Evolutionary conservation across 225 moss, liverwort and hornwort genomes (phyloP).

Genomic region (Thuidium tamariscinum): DNA sequence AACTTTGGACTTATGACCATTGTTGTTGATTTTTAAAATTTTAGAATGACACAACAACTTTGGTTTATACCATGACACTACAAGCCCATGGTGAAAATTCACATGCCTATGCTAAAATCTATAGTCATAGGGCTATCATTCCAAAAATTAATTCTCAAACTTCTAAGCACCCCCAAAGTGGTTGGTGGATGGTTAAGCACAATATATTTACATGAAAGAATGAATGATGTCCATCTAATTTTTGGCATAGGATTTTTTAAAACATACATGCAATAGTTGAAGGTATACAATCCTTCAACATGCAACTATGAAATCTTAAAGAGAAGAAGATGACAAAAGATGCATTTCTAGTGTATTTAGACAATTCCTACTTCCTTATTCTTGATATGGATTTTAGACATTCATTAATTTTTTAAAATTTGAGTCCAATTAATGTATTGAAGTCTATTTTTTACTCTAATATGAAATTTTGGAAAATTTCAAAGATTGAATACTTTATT

Average conservation of each 20-base stretch:
- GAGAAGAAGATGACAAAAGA: not conserved
- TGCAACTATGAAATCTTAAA: not conserved
- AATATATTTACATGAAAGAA: fast-evolving
- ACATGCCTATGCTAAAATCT: no score
- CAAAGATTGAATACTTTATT: not conserved
- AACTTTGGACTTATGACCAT: no score
- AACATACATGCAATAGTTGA: fast-evolving
- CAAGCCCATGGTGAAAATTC: no score
- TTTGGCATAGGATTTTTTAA: not conserved
- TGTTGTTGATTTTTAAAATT: no score
- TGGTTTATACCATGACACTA: no score
- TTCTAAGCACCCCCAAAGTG: fast-evolving
- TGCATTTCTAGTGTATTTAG: not conserved
- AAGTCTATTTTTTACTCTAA: not conserved
- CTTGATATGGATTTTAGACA: not conserved
- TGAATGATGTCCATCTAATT: not conserved
- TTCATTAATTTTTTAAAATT: not conserved
- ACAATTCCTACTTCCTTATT: not conserved
- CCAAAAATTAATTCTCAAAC: not conserved
- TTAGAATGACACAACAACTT: no score
- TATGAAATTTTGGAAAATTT: not conserved
- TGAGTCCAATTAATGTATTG: not conserved
- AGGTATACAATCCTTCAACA: fast-evolving
- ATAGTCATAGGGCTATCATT: fast-evolving
- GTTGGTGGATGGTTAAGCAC: no score